These are phyloP conservation scores for Amphibolis antarctica DNA, from an alignment of 106 monocot species.

Conservation along the genomic window DNA sequence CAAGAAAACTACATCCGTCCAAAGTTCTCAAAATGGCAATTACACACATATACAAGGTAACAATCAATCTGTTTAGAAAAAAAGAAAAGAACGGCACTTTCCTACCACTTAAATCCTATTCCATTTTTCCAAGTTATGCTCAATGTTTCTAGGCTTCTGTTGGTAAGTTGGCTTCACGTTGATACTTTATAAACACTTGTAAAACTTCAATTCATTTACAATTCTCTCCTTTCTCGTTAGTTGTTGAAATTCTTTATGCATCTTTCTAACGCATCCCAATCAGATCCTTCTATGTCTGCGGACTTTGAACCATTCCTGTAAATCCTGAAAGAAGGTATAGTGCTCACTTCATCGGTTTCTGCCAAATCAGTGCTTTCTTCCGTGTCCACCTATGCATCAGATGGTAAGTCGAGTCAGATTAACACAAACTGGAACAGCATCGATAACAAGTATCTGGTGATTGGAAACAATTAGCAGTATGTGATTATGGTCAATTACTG, in stretches of 20 bases:
- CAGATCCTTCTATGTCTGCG: conserved; percentile 6
- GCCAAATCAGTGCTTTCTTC: conserved; percentile 10
- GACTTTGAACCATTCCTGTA: conserved; percentile 11
- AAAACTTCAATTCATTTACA: too few relatives aligned
- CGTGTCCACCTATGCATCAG: conserved; percentile 12
- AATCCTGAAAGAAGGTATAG: conserved; percentile 10
- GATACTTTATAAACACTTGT: too few relatives aligned
- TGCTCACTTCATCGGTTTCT: conserved; percentile 1
- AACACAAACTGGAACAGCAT: not conserved
- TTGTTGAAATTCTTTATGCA: conserved; percentile 4
- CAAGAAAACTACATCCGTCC: not conserved
- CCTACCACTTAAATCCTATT: not conserved
- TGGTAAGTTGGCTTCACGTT: too few relatives aligned
- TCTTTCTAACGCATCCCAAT: conserved; percentile 10
- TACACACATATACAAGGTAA: not conserved
- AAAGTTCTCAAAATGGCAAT: not conserved
- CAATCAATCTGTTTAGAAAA: not conserved
- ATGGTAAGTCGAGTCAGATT: not conserved
- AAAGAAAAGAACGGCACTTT: not conserved
- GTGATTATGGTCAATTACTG: too few relatives aligned
- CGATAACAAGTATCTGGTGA: too few relatives aligned
- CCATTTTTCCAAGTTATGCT: not conserved
- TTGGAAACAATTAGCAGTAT: too few relatives aligned
- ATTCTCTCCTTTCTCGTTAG: not conserved
- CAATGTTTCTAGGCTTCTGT: not conserved